Evolutionary conservation across 2,329 filamentous ascomycete species (phyloP).

Genomic region (Penicillium sp.): DNA sequence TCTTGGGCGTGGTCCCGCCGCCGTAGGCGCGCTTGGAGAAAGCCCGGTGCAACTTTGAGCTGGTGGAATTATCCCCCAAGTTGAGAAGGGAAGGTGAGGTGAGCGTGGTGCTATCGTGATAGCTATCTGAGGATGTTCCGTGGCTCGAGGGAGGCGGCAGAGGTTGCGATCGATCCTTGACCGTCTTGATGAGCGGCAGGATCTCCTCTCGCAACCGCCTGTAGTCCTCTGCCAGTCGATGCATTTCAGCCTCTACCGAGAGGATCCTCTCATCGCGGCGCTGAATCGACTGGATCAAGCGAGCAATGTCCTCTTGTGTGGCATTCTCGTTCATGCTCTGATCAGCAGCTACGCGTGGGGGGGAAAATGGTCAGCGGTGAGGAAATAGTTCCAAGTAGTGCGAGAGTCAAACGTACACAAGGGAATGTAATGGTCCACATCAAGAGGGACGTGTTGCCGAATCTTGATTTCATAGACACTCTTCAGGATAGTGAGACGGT

Average conservation of each 20-base stretch:
- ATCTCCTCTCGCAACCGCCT: conserved; percentile 83
- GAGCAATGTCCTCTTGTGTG: conserved; percentile 86
- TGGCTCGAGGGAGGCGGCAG: conserved; percentile 55
- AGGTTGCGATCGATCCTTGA: conserved; percentile 86
- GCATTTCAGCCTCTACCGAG: conserved; percentile 74
- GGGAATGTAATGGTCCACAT: conserved; percentile 89
- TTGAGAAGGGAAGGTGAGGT: conserved; percentile 27
- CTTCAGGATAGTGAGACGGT: conserved; percentile 90
- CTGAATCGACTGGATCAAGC: conserved; percentile 82
- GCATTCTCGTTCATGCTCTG: conserved; percentile 80
- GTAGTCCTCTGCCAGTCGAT: conserved; percentile 81
- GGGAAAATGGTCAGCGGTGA: background rate
- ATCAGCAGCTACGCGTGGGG: conserved; percentile 64
- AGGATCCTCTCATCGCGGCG: conserved; percentile 86
- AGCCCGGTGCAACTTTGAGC: conserved; percentile 57
- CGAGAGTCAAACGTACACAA: conserved; percentile 58
- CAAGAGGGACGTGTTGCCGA: conserved; percentile 83
- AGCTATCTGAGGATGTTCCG: conserved; percentile 14
- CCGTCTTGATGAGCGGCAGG: conserved; percentile 79
- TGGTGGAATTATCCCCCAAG: conserved; percentile 39
- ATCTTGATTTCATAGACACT: conserved; percentile 95
- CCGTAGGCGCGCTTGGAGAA: conserved; percentile 69
- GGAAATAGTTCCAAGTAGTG: too few relatives aligned
- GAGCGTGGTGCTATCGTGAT: conserved; percentile 37
- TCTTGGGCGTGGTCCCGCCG: conserved; percentile 67